Base-by-base conservation (phyloP, 768 basidiomycete species). In the Leccinum incarnatum region DNA sequence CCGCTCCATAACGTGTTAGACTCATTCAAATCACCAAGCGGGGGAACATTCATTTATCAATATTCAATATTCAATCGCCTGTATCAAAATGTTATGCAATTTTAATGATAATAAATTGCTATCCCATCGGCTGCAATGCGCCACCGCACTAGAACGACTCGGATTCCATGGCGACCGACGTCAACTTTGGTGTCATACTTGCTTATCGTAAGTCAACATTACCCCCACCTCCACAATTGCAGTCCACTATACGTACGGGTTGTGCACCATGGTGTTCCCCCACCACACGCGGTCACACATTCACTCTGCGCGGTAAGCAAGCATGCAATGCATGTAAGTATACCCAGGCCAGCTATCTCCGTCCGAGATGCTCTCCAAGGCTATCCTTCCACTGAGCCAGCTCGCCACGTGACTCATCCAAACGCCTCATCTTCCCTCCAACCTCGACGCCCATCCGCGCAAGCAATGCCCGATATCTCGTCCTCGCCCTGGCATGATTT, bases 381-480 rank as follows among this genome's bases (percentile, higher is more conserved):
- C 15, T 8, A 8, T 42, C 58, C 53, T 63, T 71, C 83, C 84
- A 85, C 7, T 45, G 59, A 15, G 63, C 68, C 54, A 80, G 60
- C 45, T 81, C 79, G 1, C 63, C 61, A 8, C 79, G 78, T 76
- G 81, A 85, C 12, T 84, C 84, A 1, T 82, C 79, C 27, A 85
- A 62, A 52, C 81, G 73, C 30, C 75, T 69, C 82, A 83, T 82
- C 47, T 74, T 72, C 21, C 65, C 71, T 8, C 78, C 78, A 0
- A 54, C 37, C 11, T 61, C 67, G 2, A 79, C 21, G 2, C 46
- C 52, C 61, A 60, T 69, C 17, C 49, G 56, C 2, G 53, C 30
- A 2, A 66, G 51, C 71, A 62, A 68, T 10, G 55, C 62, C 2
- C 29, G 32, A 36, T 68, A 70, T 49, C 37, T 61, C 11, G 45